Base-by-base conservation (phyloP, 208 protist species). In the Histomonas meleagridis region DNA sequence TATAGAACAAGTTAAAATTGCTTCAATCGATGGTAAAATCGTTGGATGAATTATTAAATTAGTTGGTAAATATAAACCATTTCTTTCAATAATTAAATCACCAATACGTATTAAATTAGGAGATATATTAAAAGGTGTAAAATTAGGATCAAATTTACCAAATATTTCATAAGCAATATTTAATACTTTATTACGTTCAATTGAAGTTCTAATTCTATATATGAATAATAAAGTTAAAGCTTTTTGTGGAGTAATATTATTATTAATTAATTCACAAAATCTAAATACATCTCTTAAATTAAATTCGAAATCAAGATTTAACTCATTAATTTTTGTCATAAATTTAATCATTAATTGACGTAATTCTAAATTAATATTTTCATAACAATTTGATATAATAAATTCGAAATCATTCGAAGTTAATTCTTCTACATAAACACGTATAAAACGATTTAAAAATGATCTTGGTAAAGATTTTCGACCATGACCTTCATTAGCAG, bases 381-480 rank as follows among this genome's bases (percentile, higher is more conserved):
- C 2, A 38, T 92, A 93, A 16, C 57, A 57, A 18, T 72, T 70
- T 40, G 14, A 0, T 28, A 70, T n/a, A 69, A 95, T 94, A 91
- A 90, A 92, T 12, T 76, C 46, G 57, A 94, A 57, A 91, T 95
- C 94, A 35, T 38, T 62, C 3, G 0, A 23, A 23, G n/a, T 55
- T 35, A 95, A 78, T 49, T 92, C 92, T 35, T 94, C 92, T 62
- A 95, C 60, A n/a, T 93, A 92, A 23, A 95, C 92, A 90, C 97
- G 95, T 18, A 98, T 98, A 94, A 99, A 99, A 81, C 99, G 95
- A 94, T 99, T 99, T n/a, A 99, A 93, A 93, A 99, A 99, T 43
- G 98, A 99, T 76, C 97, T 96, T 32, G 99, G 99, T 32, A 99
- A 95, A 49, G 98, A 98, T 92, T 99, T 99, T 65, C 99, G 94